These are phyloP conservation scores for Scedosporium dehoogii DNA, from an alignment of 2,329 filamentous ascomycete species.

Conservation along the genomic window DNA sequence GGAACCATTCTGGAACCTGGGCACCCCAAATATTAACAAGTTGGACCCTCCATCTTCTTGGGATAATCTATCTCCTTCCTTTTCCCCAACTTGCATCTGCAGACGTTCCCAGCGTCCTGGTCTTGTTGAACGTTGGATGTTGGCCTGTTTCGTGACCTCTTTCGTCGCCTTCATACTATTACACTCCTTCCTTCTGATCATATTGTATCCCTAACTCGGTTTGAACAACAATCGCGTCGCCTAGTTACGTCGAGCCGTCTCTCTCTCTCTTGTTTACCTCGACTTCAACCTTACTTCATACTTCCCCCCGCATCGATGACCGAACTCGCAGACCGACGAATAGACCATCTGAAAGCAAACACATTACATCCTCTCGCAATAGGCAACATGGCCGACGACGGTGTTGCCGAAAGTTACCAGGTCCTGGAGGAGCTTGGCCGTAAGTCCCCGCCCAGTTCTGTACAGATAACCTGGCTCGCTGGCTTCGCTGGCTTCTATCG, in stretches of 20 bases:
- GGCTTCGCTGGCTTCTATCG: too few species aligned
- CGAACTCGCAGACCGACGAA: not conserved
- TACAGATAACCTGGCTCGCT: not conserved
- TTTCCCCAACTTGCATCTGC: not conserved
- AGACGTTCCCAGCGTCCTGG: not conserved
- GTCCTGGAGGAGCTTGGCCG: constrained; percentile 93
- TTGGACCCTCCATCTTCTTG: not conserved
- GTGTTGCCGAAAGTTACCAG: constrained; percentile 79
- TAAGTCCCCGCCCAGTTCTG: constrained; percentile 36
- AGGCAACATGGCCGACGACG: constrained; percentile 46
- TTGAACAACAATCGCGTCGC: not conserved
- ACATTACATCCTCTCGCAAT: not conserved
- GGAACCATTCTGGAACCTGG: not conserved
- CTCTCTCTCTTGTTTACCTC: constrained; percentile 1
- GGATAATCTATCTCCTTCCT: not conserved
- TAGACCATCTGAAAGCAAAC: not conserved
- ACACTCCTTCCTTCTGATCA: not conserved
- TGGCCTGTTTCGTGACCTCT: not conserved
- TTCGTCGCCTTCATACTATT: not conserved
- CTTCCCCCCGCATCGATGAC: not conserved
- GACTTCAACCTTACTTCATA: not conserved
- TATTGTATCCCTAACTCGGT: not conserved
- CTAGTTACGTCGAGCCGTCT: not conserved
- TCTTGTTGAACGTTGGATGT: constrained; percentile 1
- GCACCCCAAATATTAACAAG: not conserved